A percentile compares a stretch with the other conserved stretches of the same genome.
Evolutionary conservation across 192 early-diverging fungal genomes (phyloP).

Genomic region (Dissophora globulifera): DNA sequence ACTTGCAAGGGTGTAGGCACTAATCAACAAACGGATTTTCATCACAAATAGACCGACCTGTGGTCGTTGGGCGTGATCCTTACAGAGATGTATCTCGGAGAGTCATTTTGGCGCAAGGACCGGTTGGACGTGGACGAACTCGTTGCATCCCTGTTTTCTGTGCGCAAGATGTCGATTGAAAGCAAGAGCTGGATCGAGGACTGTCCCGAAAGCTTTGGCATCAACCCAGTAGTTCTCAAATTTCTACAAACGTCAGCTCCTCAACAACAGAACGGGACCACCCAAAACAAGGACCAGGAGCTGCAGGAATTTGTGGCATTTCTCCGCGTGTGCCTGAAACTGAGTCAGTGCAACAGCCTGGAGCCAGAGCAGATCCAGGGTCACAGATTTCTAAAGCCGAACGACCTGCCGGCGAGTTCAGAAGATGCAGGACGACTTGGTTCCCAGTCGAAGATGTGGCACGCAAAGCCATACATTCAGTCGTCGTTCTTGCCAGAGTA

Average conservation of each 20-base stretch:
- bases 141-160: constrained; percentile 57
- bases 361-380: constrained; percentile 26
- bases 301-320: constrained; percentile 11
- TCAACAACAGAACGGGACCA: too few species aligned
- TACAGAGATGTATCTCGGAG: constrained; percentile 58
- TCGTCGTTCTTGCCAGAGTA: constrained; percentile 54
- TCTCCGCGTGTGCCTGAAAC: constrained; percentile 21
- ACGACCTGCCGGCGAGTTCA: neutral
- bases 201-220: constrained; percentile 50
- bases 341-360: neutral
- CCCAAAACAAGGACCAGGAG: neutral
- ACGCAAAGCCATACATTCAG: constrained; percentile 53
- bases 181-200: constrained; percentile 40
- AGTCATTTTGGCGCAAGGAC: constrained; percentile 64
- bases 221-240: constrained; percentile 52
- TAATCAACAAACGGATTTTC: too few species aligned
- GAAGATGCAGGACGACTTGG: neutral
- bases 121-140: constrained; percentile 59
- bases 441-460: constrained; percentile 15
- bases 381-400: constrained; percentile 29
- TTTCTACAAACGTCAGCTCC: constrained; percentile 47
- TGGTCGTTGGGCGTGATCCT: constrained; percentile 70
- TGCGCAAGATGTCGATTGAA: constrained; percentile 33
- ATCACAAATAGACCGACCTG: constrained; percentile 55
- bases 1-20: too few species aligned